Base-by-base conservation (phyloP, 768 basidiomycete species). In the Hypholoma fasciculare region DNA sequence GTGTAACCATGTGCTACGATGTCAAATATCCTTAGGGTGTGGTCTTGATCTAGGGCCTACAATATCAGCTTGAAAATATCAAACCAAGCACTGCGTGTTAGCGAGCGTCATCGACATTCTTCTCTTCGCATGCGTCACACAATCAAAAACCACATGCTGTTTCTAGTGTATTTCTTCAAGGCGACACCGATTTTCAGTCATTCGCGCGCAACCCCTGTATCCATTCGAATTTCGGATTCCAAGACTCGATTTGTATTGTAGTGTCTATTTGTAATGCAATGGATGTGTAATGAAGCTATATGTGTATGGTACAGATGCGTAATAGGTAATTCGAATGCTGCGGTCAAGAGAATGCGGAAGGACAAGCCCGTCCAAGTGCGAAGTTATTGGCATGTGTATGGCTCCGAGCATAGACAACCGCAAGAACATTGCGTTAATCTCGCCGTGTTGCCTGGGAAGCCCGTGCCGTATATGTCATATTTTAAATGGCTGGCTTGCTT, bases 341-440 rank as follows among this genome's bases (percentile, higher is more conserved):
- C 56, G 52, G 55, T 55, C 44, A 51, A 61, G 46, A 58, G 56
- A 38, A 44, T 52, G 56, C 53, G 49, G 50, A 61, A 49, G 49
- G 44, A 20, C 38, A 50, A 48, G 44, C 27, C 49, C 49, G 54
- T 46, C 4, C 47, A 43, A 61, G 34, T 17, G 44, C 37, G 30
- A 52, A 54, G 52, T 47, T 62, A 67, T 46, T 57, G 56, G 55
- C 60, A 67, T 30, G 63, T 61, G 60, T 72, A 73, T n/a, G 72
- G 67, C 57, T 66, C 71, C 72, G n/a, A n/a, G n/a, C n/a, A n/a
- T n/a, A 71, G 71, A 55, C 75, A 76, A 14, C 76, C 74, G 63
- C 76, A 77, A 53, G 67, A 65, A 56, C 75, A 77, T 39, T 62
- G 54, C 39, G 68, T 56, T 40, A 66, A 54, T 40, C 44, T 59